These are phyloP conservation scores for Sisymbrium irio DNA, from an alignment of 345 rosid species.

Conservation along the genomic window DNA sequence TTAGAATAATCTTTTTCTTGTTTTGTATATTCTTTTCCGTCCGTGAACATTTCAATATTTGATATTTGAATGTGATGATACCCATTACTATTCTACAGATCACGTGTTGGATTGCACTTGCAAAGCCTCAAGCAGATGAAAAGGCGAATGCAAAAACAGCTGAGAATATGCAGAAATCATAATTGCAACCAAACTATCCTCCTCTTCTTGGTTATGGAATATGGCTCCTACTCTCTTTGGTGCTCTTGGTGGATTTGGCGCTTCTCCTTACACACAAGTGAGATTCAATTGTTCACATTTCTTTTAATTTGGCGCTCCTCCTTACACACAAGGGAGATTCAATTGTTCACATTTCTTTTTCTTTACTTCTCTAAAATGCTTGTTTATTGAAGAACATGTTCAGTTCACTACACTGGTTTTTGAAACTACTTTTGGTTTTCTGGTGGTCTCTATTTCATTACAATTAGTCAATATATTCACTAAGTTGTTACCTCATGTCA, in stretches of 20 bases:
- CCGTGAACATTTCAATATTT: not conserved
- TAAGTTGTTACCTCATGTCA: no score
- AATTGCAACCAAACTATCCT: constrained; percentile 67
- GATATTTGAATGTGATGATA: not conserved
- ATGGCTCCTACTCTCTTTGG: constrained; percentile 64
- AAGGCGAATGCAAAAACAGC: constrained; percentile 45
- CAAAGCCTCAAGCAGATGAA: constrained; percentile 90
- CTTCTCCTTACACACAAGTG: constrained; percentile 77
- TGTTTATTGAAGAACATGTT: not conserved
- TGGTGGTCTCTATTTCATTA: no score
- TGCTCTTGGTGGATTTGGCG: constrained; percentile 64
- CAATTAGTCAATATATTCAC: no score
- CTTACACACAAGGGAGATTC: constrained; percentile 69
- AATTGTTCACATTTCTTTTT: not conserved
- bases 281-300: constrained; percentile 18
- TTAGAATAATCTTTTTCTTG: not conserved
- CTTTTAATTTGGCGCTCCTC: constrained; percentile 50
- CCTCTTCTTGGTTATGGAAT: constrained; percentile 69
- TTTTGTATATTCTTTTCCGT: not conserved
- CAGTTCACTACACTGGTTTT: not conserved
- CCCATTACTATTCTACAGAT: constrained; percentile 41
- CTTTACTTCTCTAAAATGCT: not conserved
- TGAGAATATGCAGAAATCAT: constrained; percentile 51
- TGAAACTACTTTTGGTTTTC: no score
- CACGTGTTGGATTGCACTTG: constrained; percentile 88